A percentile compares a stretch with the other conserved stretches of the same genome.
These are phyloP conservation scores for Paraphaeosphaeria minitans DNA, from an alignment of 2,329 filamentous ascomycete species.

Conservation along the genomic window DNA sequence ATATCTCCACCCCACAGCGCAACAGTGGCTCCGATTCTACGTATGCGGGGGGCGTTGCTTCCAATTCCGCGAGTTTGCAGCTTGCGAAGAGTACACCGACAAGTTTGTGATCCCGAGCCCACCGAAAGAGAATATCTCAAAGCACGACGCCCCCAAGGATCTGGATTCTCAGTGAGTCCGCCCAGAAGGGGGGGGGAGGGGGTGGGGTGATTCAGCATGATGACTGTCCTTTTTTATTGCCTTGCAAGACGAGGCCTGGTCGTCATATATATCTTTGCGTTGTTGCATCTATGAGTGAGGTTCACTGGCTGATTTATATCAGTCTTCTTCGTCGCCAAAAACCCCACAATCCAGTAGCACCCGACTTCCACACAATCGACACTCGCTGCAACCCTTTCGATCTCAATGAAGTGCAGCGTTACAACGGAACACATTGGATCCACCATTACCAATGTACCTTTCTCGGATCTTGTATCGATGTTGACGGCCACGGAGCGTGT, in stretches of 20 bases:
- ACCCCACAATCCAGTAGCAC: not conserved
- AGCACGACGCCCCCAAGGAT: not conserved
- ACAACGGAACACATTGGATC: conserved; percentile 3
- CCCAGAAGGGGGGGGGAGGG: not conserved
- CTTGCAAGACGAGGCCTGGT: not conserved
- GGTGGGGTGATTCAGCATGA: no score
- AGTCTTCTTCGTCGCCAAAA: not conserved
- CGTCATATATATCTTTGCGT: not conserved
- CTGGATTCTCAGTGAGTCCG: not conserved
- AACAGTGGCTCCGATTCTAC: not conserved
- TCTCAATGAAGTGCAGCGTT: conserved; percentile 6
- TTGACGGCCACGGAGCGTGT: conserved; percentile 11
- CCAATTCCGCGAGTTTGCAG: not conserved
- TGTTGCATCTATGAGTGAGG: not conserved
- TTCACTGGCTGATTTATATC: not conserved
- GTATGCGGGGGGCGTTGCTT: not conserved
- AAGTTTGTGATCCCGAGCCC: conserved; percentile 2
- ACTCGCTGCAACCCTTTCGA: conserved; percentile 15
- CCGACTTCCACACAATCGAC: conserved; percentile 1
- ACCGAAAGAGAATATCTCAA: not conserved
- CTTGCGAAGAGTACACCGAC: not conserved
- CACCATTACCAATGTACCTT: conserved; percentile 4
- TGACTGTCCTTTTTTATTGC: not conserved
- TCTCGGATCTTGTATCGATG: conserved; percentile 3
- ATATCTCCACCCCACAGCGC: not conserved